Evolutionary conservation across 2,329 filamentous ascomycete species (phyloP), one percentile per base, ranked within the genome.

Genomic region (Claviceps purpurea): DNA sequence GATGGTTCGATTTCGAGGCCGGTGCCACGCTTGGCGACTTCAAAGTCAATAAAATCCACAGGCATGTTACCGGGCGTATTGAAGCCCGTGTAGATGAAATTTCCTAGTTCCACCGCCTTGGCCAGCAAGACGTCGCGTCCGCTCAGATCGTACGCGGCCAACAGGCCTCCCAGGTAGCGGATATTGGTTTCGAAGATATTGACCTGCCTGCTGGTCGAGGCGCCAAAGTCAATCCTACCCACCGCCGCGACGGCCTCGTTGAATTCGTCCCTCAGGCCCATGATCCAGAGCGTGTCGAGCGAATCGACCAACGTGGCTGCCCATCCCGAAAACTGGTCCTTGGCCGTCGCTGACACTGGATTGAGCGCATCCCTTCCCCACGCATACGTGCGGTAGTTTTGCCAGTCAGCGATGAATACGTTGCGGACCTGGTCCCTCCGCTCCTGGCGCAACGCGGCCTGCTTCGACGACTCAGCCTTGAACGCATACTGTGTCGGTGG

Each of bases 151-250:
- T 85, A 85, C 0, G 84, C 83, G n/a, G 79, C 77, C 52, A 87
- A 60, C 51, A 87, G 73, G 1, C 84, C 83, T 14, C 84, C 84
- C 0, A 87, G 73, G 60, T 87, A 87, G 43, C 84, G 76, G 53
- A 87, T 87, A 11, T 76, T 85, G 1, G 82, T 85, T 65, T 87
- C 84, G 55, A 87, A 87, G 0, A 85, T 69, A 56, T 84, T 85
- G 56, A 86, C 76, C 37, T 75, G 57, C 16, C 54, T 47, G 18
- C 59, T 58, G 0, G 66, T 64, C 0, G 78, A 77, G 2, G 66
- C 73, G 1, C 76, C 74, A 61, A 85, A 87, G 62, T 85, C 80
- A 50, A 87, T 79, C 56, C 60, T 59, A 14, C 75, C 69, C 5
- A 81, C 75, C 1, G 77, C 78, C 50, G 72, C 68, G 3, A 83